Percentiles rank a stretch among this genome's conserved stretches.
Evolutionary conservation across 1,139 yeast genomes (phyloP).

Genomic region (Pneumocystis canis): DNA sequence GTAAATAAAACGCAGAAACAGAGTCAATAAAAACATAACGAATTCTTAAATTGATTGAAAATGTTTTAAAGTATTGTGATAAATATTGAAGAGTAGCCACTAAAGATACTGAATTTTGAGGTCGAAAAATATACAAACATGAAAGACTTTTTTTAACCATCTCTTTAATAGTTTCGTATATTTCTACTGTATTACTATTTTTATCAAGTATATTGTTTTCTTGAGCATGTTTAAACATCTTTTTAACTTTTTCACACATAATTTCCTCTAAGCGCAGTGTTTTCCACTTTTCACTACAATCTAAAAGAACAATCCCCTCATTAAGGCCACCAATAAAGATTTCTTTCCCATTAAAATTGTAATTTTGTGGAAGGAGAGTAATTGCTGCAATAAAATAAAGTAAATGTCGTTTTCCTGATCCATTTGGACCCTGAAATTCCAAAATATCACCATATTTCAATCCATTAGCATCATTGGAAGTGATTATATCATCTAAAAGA

Average conservation of each 20-base stretch:
- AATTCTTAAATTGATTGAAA: slow-evolving; percentile 1
- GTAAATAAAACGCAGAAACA: slow-evolving; percentile 9
- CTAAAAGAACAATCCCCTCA: slow-evolving; percentile 6
- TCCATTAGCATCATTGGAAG: not conserved
- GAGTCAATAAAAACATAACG: slow-evolving; percentile 7
- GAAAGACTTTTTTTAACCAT: not conserved
- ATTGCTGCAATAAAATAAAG: slow-evolving; percentile 7
- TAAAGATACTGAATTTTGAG: slow-evolving; percentile 5
- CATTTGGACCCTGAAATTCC: slow-evolving; percentile 8
- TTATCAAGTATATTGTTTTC: not conserved
- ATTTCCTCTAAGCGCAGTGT: slow-evolving; percentile 4
- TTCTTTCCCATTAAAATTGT: not conserved
- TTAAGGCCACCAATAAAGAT: not conserved
- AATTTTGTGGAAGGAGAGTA: slow-evolving; percentile 2
- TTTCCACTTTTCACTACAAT: slow-evolving; percentile 9
- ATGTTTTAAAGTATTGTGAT: not conserved
- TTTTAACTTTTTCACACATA: slow-evolving; percentile 1
- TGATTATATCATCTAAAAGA: slow-evolving; percentile 4
- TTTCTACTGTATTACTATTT: not conserved
- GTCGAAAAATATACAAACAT: slow-evolving; percentile 6
- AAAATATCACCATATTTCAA: not conserved
- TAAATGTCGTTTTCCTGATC: slow-evolving; percentile 12
- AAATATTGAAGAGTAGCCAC: slow-evolving; percentile 4
- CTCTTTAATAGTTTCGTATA: too few species aligned
- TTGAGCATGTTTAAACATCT: not conserved